Evolutionary conservation across 352 stramenopile species (phyloP).

Genomic region (Pythium dissotocum): DNA sequence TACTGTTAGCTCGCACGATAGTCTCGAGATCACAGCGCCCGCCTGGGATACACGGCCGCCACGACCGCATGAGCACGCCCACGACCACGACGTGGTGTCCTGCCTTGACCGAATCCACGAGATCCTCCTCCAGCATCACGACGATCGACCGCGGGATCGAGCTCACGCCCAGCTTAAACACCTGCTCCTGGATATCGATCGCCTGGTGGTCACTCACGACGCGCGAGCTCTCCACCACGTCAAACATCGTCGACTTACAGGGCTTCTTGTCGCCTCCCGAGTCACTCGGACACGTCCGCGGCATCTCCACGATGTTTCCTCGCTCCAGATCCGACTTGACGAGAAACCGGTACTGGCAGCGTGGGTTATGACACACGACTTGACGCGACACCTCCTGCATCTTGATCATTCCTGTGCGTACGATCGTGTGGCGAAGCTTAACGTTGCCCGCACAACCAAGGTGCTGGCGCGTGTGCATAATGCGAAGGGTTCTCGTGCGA

Average conservation of each 20-base stretch:
- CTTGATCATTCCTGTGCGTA: conserved; percentile 89
- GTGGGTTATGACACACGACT: conserved; percentile 82
- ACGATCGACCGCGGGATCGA: conserved; percentile 94
- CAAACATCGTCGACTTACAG: conserved; percentile 83
- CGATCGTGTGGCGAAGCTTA: conserved; percentile 29
- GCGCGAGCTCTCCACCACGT: conserved; percentile 50
- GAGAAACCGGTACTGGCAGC: conserved; percentile 79
- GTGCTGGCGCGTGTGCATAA: neutral
- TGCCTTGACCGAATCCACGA: conserved; percentile 86
- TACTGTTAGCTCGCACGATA: conserved; percentile 80
- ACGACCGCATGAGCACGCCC: conserved; percentile 93
- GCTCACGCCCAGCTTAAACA: conserved; percentile 89
- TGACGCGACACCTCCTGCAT: conserved; percentile 92
- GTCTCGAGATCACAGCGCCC: conserved; percentile 91
- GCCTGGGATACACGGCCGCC: conserved; percentile 75
- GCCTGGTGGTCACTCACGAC: conserved; percentile 86
- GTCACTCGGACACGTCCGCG: conserved; percentile 29
- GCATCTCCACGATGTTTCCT: conserved; percentile 88
- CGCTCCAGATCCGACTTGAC: conserved; percentile 90
- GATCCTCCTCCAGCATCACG: conserved; percentile 92
- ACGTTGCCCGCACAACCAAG: conserved; percentile 57
- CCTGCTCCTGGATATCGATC: conserved; percentile 97
- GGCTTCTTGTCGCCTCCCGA: conserved; percentile 38
- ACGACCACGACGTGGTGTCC: conserved; percentile 96
- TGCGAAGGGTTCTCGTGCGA: conserved; percentile 27